These are phyloP conservation scores for Nectriaceae sp. DNA, from an alignment of 2,329 filamentous ascomycete genomes.

Conservation along the genomic window DNA sequence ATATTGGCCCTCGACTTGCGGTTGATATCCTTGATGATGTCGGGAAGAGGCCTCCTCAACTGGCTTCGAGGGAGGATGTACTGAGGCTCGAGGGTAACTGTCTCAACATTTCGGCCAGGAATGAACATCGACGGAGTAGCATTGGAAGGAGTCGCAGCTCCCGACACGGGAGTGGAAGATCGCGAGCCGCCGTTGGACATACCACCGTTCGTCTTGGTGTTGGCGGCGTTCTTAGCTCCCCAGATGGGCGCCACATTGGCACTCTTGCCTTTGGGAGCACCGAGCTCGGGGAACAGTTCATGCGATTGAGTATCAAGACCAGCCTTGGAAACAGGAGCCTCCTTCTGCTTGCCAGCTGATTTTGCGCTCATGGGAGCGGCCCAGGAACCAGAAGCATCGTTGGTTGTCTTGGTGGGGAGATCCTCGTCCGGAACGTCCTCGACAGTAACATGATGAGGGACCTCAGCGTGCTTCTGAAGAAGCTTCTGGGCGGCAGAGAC, in stretches of 20 bases:
- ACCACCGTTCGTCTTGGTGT: constrained; percentile 56
- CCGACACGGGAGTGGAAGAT: constrained; percentile 64
- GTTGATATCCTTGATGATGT: constrained; percentile 90
- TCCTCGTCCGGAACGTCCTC: constrained; percentile 85
- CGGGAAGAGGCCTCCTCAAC: constrained; percentile 80
- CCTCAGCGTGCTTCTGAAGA: constrained; percentile 61
- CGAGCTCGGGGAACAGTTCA: constrained; percentile 92
- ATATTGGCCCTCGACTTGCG: constrained; percentile 86
- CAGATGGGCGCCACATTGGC: constrained; percentile 72
- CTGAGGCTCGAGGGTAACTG: constrained; percentile 70
- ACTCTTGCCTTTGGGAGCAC: constrained; percentile 67
- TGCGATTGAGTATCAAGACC: constrained; percentile 80
- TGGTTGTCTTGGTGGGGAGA: constrained; percentile 53
- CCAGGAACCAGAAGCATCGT: constrained; percentile 49
- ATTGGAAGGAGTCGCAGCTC: constrained; percentile 46
- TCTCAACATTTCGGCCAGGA: constrained; percentile 80
- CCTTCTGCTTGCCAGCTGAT: constrained; percentile 69
- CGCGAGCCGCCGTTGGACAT: constrained; percentile 58
- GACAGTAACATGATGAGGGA: constrained; percentile 64
- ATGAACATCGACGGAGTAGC: constrained; percentile 62
- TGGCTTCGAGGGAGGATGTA: constrained; percentile 77
- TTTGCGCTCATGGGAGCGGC: constrained; percentile 58
- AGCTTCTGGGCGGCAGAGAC: constrained; percentile 63
- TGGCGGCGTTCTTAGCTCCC: constrained; percentile 67
- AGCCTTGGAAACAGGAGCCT: constrained; percentile 45